Evolutionary conservation across 495 filamentous ascomycete species (phyloP).

Genomic region (Lasiosphaeria hispida): DNA sequence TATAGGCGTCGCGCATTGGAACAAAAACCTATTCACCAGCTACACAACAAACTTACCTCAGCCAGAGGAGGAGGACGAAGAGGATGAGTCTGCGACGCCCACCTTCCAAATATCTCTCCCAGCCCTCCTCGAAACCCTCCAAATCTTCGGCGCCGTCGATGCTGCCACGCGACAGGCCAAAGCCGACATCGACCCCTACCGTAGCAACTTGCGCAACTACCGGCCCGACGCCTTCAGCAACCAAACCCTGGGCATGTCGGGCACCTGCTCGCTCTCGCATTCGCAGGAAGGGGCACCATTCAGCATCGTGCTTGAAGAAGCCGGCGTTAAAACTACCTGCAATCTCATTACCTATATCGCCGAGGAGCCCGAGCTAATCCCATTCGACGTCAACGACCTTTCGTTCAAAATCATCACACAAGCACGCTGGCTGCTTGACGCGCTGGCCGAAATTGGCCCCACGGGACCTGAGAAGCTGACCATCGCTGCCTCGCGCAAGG

Average conservation of each 20-base stretch:
- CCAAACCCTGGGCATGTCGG: slow-evolving; percentile 70
- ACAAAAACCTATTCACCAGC: slow-evolving; percentile 80
- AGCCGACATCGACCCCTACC: slow-evolving; percentile 50
- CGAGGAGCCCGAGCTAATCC: slow-evolving; percentile 67
- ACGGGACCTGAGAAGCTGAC: slow-evolving; percentile 60
- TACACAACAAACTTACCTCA: slow-evolving; percentile 57
- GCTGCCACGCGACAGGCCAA: slow-evolving; percentile 52
- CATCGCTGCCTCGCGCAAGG: slow-evolving; percentile 59
- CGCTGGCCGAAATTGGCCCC: slow-evolving; percentile 77
- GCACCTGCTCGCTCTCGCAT: slow-evolving; percentile 81
- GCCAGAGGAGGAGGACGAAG: slow-evolving; percentile 34
- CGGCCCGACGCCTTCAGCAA: slow-evolving; percentile 70
- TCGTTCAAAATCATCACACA: slow-evolving; percentile 95
- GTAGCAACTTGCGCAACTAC: slow-evolving; percentile 52
- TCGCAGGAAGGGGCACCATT: slow-evolving; percentile 67
- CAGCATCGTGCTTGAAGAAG: slow-evolving; percentile 76
- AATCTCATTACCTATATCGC: slow-evolving; percentile 88
- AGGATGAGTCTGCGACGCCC: slow-evolving; percentile 35
- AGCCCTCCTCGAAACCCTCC: slow-evolving; percentile 87
- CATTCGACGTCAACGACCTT: slow-evolving; percentile 73
- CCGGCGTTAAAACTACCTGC: slow-evolving; percentile 85
- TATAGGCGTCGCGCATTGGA: slow-evolving; percentile 65
- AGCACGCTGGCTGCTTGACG: slow-evolving; percentile 75
- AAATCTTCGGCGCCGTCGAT: slow-evolving; percentile 85
- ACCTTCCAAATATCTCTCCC: slow-evolving; percentile 81